Conservation (phyloP, 2,329 filamentous ascomycete species). For the Stemphylium vesicarium region DNA sequence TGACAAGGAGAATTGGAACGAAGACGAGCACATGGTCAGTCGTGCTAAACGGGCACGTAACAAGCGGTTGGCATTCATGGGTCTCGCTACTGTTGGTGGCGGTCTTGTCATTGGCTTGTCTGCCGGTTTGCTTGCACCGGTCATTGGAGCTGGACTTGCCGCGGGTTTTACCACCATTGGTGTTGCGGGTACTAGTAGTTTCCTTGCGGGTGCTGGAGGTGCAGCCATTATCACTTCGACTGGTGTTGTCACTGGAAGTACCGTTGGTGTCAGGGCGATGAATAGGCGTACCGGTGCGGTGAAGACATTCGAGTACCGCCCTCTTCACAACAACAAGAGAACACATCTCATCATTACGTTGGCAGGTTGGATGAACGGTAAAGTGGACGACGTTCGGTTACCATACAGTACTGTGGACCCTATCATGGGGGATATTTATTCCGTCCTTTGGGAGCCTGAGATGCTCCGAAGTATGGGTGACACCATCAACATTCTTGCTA, state of each 20-base stretch:
- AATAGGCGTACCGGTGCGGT: constrained; percentile 87
- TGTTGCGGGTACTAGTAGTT: constrained; percentile 84
- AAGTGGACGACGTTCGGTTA: constrained; percentile 92
- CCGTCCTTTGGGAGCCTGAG: constrained; percentile 95
- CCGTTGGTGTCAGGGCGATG: constrained; percentile 87
- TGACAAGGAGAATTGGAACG: constrained; percentile 96
- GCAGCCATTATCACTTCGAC: constrained; percentile 93
- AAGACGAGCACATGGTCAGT: constrained; percentile 89
- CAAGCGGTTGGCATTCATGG: constrained; percentile 91
- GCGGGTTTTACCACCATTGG: constrained; percentile 96
- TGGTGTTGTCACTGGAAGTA: constrained; percentile 82
- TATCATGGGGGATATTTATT: constrained; percentile 98
- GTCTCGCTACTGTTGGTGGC: constrained; percentile 92
- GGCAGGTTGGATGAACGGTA: constrained; percentile 98
- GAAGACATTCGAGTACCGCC: constrained; percentile 95
- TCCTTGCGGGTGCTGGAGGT: constrained; percentile 88
- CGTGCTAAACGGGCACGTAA: constrained; percentile 82
- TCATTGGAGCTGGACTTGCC: constrained; percentile 92
- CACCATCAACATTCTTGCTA: constrained; percentile 97
- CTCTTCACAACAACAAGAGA: constrained; percentile 96
- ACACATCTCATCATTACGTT: constrained; percentile 95
- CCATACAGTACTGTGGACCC: constrained; percentile 97
- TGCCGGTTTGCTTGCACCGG: constrained; percentile 86
- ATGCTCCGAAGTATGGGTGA: constrained; percentile 98
- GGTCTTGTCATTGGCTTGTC: constrained; percentile 94